phyloP scores from a whole-genome alignment of 139 green algal species.

The Tetratostichococcus sp. region DNA sequence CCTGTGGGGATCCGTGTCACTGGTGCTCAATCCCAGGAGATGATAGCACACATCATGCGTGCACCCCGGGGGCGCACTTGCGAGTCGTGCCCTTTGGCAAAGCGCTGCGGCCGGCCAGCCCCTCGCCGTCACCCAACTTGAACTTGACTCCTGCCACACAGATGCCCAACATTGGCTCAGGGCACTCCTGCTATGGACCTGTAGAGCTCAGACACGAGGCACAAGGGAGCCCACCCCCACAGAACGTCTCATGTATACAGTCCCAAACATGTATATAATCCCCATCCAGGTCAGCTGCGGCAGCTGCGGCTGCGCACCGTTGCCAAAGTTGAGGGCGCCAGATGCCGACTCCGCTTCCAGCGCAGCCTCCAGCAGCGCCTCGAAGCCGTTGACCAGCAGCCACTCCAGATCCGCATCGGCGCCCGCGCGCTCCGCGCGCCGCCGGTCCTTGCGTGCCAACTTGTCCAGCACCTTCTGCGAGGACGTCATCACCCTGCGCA shows the following conservation, averaged over 20 bases:
- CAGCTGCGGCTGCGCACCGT: too few relatives aligned
- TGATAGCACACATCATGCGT: too few relatives aligned
- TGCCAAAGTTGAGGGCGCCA: slow-evolving; percentile 10
- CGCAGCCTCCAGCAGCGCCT: slow-evolving; percentile 51
- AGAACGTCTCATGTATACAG: too few relatives aligned
- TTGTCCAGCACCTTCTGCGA: slow-evolving; percentile 59
- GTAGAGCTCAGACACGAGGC: neutral
- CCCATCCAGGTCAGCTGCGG: too few relatives aligned
- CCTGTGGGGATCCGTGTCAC: too few relatives aligned
- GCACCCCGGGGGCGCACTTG: slow-evolving; percentile 33
- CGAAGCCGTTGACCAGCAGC: slow-evolving; percentile 43
- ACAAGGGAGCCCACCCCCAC: neutral
- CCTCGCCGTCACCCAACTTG: slow-evolving; percentile 34
- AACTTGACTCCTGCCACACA: slow-evolving; percentile 45
- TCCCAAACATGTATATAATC: too few relatives aligned
- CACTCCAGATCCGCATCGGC: slow-evolving; percentile 39
- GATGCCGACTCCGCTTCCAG: slow-evolving; percentile 22
- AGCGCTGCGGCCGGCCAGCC: slow-evolving; percentile 6
- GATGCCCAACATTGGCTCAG: too few relatives aligned
- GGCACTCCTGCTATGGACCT: too few relatives aligned
- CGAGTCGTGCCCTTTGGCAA: slow-evolving; percentile 59
- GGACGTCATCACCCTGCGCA: slow-evolving; percentile 6
- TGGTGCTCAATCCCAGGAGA: too few relatives aligned
- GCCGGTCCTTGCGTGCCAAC: slow-evolving; percentile 65
- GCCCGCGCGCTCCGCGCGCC: slow-evolving; percentile 9